Evolutionary conservation across 495 filamentous ascomycete species (phyloP).

Genomic region (Hamigera avellanea): DNA sequence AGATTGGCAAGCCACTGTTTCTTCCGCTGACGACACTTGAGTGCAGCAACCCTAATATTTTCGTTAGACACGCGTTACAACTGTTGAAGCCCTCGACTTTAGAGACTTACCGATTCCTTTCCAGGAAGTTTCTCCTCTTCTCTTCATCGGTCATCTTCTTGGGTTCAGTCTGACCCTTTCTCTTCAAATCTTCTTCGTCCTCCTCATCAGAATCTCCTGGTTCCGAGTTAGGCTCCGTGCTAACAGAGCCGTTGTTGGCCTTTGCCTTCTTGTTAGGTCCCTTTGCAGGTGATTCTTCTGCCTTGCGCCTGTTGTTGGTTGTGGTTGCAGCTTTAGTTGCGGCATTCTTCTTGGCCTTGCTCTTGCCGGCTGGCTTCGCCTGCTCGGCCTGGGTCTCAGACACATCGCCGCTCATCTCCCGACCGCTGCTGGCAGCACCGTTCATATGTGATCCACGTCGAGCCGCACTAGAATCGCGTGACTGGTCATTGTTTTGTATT

Average conservation of each 20-base stretch:
- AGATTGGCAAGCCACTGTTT: conserved; percentile 98
- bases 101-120: conserved; percentile 76
- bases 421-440: conserved; percentile 15
- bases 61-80: not conserved
- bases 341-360: conserved; percentile 58
- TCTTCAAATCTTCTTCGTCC: conserved; percentile 44
- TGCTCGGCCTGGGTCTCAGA: conserved; percentile 66
- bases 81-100: not conserved
- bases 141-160: conserved; percentile 99
- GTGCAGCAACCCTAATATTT: conserved; percentile 74
- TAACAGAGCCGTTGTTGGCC: conserved; percentile 37
- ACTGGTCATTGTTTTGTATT: conserved; percentile 31
- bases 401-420: conserved; percentile 56
- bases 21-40: conserved; percentile 96
- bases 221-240: conserved; percentile 40
- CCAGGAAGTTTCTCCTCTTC: conserved; percentile 95
- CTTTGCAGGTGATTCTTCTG: conserved; percentile 60
- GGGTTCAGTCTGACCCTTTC: conserved; percentile 20
- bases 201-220: conserved; percentile 45
- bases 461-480: conserved; percentile 14
- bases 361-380: conserved; percentile 47
- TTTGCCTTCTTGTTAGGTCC: conserved; percentile 64
- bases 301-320: conserved; percentile 62
- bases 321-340: conserved; percentile 29
- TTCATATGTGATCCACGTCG: conserved; percentile 27